phyloP scores from a whole-genome alignment of 2,329 filamentous ascomycete genomes.

The Fusarium nematophilum region DNA sequence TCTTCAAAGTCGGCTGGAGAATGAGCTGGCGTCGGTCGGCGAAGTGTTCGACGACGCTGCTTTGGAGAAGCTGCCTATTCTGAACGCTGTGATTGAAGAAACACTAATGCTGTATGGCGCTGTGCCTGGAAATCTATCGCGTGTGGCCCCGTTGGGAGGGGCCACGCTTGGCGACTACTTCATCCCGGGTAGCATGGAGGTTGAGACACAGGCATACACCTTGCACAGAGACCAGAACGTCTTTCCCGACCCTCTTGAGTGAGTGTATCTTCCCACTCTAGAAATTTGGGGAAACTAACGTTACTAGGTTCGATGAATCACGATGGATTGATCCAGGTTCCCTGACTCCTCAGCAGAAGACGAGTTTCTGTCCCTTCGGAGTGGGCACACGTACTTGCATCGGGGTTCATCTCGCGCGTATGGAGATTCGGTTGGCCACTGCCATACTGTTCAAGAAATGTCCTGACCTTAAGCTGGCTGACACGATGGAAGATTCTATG shows the following conservation, averaged over 20 bases:
- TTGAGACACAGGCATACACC: constrained; percentile 57
- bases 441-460: too few relatives aligned
- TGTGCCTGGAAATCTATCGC: constrained; percentile 53
- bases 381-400: neutral
- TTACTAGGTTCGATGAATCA: neutral
- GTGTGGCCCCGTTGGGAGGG: constrained; percentile 54
- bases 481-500: too few relatives aligned
- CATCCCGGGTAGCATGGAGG: constrained; percentile 52
- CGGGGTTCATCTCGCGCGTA: neutral
- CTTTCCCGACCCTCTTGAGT: neutral
- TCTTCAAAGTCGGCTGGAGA: too few relatives aligned
- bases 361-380: neutral
- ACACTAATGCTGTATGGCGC: constrained; percentile 57
- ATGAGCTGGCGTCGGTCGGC: too few relatives aligned
- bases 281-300: too few relatives aligned
- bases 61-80: too few relatives aligned
- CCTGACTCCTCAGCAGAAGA: neutral
- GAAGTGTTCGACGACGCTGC: too few relatives aligned
- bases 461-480: too few relatives aligned
- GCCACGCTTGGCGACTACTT: constrained; percentile 52
- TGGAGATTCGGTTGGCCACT: constrained; percentile 1
- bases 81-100: constrained; percentile 59
- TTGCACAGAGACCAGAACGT: constrained; percentile 50
- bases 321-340: neutral
- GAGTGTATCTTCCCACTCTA: too few relatives aligned